A percentile compares a stretch with the other conserved stretches of the same genome.
phyloP scores from a whole-genome alignment of 352 stramenopile genomes.

The Pythium rishiriense region DNA sequence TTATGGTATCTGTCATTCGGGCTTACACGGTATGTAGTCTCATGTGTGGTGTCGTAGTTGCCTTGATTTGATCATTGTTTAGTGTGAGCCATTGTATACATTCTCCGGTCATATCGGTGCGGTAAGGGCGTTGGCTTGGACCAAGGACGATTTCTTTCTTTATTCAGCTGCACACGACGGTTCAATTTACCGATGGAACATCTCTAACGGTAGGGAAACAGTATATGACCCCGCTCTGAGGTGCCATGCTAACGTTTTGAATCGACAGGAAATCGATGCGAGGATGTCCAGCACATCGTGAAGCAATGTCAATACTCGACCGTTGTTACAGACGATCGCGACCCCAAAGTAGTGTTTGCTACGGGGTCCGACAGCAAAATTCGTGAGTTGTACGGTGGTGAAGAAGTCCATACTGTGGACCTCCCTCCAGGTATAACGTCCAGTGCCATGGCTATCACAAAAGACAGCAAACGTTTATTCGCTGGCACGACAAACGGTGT shows the following conservation, averaged over 20 bases:
- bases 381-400: constrained; percentile 55
- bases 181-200: constrained; percentile 80
- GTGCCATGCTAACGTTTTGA: no score
- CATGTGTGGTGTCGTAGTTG: no score
- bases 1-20: constrained; percentile 62
- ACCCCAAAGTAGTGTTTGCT: constrained; percentile 53
- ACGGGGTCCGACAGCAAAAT: constrained; percentile 69
- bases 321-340: constrained; percentile 49
- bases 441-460: constrained; percentile 60
- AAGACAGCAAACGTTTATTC: constrained; percentile 65
- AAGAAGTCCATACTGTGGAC: constrained; percentile 58
- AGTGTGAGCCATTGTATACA: constrained; percentile 64
- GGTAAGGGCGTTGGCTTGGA: constrained; percentile 68
- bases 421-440: constrained; percentile 40
- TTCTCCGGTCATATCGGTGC: constrained; percentile 83
- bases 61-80: not conserved
- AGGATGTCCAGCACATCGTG: constrained; percentile 73
- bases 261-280: constrained; percentile 48
- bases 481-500: constrained; percentile 61
- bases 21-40: constrained; percentile 53
- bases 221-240: no score
- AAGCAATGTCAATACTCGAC: constrained; percentile 79
- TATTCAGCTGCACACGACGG: constrained; percentile 81
- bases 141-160: constrained; percentile 67
- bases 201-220: constrained; percentile 38